Evolutionary conservation across 2,329 filamentous ascomycete species (phyloP).

Genomic region (Lachnellula suecica): DNA sequence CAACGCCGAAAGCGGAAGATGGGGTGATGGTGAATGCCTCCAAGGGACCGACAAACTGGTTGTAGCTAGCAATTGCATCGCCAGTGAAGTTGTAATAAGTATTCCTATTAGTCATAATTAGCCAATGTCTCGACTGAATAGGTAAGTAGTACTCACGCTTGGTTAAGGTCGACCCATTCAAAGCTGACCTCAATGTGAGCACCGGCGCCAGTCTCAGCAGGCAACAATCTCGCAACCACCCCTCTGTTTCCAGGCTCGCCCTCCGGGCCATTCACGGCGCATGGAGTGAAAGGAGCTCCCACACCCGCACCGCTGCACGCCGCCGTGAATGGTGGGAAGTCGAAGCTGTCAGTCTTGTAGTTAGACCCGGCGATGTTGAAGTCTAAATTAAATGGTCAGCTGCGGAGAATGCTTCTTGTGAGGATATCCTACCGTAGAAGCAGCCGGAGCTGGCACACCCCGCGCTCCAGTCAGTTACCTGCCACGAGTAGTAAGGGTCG

Average conservation of each 20-base stretch:
- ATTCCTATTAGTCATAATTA: too few species aligned
- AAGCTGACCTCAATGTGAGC: slow-evolving; percentile 15
- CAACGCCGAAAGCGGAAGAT: background rate
- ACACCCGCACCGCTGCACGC: slow-evolving; percentile 6
- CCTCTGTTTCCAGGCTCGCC: slow-evolving; percentile 3
- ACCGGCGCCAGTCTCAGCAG: slow-evolving; percentile 9
- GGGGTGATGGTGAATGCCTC: slow-evolving; percentile 3
- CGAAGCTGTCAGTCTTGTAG: background rate
- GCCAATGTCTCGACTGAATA: too few species aligned
- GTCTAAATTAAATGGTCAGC: slow-evolving; percentile 1
- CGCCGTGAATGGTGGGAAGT: slow-evolving; percentile 13
- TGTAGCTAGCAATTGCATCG: background rate
- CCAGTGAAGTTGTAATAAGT: slow-evolving; percentile 9
- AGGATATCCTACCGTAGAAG: slow-evolving; percentile 7
- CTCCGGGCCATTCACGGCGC: slow-evolving; percentile 8
- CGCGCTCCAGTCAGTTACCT: slow-evolving; percentile 12
- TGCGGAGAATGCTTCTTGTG: background rate
- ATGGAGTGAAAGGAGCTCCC: slow-evolving; percentile 5
- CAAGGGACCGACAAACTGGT: background rate
- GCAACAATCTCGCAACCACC: slow-evolving; percentile 9
- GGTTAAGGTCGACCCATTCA: background rate
- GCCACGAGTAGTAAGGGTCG: slow-evolving; percentile 7
- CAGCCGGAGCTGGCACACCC: slow-evolving; percentile 9
- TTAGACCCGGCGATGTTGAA: slow-evolving; percentile 13
- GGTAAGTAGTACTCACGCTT: slow-evolving; percentile 1